Percentiles rank a stretch among this genome's conserved stretches.
Evolutionary conservation across 306 rosid species (phyloP).

Genomic region (Dryas alaskensis): DNA sequence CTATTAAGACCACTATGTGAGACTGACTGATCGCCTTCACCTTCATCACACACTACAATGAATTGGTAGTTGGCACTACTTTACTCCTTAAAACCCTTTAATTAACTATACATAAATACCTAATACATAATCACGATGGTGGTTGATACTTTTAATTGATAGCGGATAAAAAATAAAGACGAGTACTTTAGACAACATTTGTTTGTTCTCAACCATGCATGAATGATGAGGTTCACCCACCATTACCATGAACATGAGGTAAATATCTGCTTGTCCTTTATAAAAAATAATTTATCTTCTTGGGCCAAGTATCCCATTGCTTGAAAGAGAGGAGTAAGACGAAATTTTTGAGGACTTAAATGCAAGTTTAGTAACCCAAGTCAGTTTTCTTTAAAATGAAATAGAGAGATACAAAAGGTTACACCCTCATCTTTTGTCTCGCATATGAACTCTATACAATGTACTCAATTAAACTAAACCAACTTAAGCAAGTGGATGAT

Average conservation of each 20-base stretch:
- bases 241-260: conserved; percentile 3
- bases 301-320: conserved; percentile 34
- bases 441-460: neutral
- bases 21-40: too few relatives aligned
- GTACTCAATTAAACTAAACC: conserved; percentile 7
- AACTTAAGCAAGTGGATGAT: conserved; percentile 1
- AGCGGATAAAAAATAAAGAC: neutral
- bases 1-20: neutral
- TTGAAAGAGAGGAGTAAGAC: conserved; percentile 17
- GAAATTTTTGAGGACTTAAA: conserved; percentile 18
- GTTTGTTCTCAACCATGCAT: conserved; percentile 7
- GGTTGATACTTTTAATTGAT: neutral
- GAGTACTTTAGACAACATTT: conserved; percentile 9
- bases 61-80: neutral
- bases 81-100: neutral
- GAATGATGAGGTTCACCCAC: conserved; percentile 4
- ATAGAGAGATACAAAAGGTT: neutral
- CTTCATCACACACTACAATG: neutral
- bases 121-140: neutral
- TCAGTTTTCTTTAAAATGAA: neutral
- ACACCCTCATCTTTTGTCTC: neutral
- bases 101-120: too few relatives aligned
- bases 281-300: conserved; percentile 26
- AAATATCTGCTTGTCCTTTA: neutral
- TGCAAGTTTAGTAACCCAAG: conserved; percentile 33